Evolutionary conservation across 345 rosid species (phyloP).

Genomic region (Syzygium oleosum): DNA sequence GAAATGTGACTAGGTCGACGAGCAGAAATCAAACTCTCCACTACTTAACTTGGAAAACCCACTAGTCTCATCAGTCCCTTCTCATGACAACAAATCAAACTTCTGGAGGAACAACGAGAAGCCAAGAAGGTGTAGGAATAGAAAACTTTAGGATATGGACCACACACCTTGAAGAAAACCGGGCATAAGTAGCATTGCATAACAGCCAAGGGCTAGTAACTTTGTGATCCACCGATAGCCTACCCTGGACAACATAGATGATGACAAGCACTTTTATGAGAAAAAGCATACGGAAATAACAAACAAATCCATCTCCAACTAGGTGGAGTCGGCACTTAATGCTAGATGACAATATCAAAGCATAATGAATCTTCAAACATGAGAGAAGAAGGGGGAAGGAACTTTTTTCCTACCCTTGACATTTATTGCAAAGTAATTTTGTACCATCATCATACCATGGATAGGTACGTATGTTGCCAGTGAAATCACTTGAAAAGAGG

Average conservation of each 20-base stretch:
- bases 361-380: not conserved
- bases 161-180: conserved; percentile 84
- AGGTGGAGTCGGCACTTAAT: not conserved
- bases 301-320: not conserved
- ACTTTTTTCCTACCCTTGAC: not conserved
- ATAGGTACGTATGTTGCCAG: not conserved
- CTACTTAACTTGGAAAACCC: not conserved
- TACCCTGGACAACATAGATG: conserved; percentile 60
- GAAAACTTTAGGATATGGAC: not conserved
- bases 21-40: not conserved
- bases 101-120: not conserved
- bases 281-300: not conserved
- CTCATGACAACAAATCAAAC: not conserved
- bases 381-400: not conserved
- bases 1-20: not conserved
- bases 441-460: not conserved
- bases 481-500: not conserved
- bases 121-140: not conserved
- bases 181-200: conserved; percentile 80
- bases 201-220: conserved; percentile 70
- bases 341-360: not conserved
- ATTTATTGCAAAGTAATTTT: not conserved
- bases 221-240: conserved; percentile 84
- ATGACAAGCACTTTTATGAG: not conserved
- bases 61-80: not conserved